These are phyloP conservation scores for Silybum marianum DNA, from an alignment of 129 eudicot species.

Conservation along the genomic window DNA sequence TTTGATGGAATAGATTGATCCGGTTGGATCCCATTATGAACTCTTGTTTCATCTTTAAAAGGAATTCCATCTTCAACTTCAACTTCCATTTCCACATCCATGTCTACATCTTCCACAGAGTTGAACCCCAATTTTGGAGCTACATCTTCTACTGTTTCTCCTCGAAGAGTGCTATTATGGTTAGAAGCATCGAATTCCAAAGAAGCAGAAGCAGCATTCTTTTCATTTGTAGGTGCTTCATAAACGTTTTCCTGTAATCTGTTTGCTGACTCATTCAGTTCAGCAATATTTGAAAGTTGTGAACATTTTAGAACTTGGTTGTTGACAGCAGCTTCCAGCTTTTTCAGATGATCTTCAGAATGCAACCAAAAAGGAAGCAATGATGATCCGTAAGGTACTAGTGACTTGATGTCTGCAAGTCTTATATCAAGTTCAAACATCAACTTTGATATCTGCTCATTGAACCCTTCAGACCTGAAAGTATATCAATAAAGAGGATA, in stretches of 20 bases:
- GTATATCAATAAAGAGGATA: slow-evolving; percentile 10
- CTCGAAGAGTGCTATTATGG: slow-evolving; percentile 24
- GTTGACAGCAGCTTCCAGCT: slow-evolving; percentile 57
- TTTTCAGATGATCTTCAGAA: slow-evolving; percentile 64
- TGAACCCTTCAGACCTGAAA: slow-evolving; percentile 45
- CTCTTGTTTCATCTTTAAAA: slow-evolving; percentile 20
- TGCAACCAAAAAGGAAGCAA: slow-evolving; percentile 92
- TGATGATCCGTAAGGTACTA: slow-evolving; percentile 61
- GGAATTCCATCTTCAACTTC: slow-evolving; percentile 75
- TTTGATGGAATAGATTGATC: slow-evolving; percentile 37
- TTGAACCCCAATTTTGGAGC: slow-evolving; percentile 25
- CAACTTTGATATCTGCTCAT: slow-evolving; percentile 46
- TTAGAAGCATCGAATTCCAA: slow-evolving; percentile 18
- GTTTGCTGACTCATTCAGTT: slow-evolving; percentile 23
- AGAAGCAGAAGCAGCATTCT: slow-evolving; percentile 20
- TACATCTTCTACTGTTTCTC: slow-evolving; percentile 26
- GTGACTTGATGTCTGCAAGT: slow-evolving; percentile 75
- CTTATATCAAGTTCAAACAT: slow-evolving; percentile 69
- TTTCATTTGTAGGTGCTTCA: slow-evolving; percentile 29
- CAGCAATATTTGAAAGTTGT: slow-evolving; percentile 22
- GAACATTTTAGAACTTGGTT: slow-evolving; percentile 28
- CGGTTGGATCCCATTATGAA: slow-evolving; percentile 8
- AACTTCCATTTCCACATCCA: slow-evolving; percentile 98
- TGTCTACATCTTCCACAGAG: slow-evolving; percentile 67
- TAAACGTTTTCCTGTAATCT: slow-evolving; percentile 27